phyloP scores from a whole-genome alignment of 257 asterid genomes.

The Cruciata laevipes region DNA sequence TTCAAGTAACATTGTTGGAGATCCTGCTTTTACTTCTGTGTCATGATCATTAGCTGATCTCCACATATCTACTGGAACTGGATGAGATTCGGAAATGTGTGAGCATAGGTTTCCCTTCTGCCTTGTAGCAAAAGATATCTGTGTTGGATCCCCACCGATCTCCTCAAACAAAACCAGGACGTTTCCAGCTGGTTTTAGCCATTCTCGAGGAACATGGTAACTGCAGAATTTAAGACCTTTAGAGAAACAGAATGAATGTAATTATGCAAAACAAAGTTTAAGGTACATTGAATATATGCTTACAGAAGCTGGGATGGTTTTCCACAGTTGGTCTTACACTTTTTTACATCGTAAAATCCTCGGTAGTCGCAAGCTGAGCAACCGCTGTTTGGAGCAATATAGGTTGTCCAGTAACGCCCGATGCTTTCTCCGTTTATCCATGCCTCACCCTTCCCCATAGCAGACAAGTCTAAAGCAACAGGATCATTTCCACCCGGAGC shows the following conservation, averaged over 20 bases:
- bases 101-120: conserved; percentile 55
- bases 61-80: conserved; percentile 69
- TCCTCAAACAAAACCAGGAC: conserved; percentile 72
- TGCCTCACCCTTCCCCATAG: conserved; percentile 85
- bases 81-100: conserved; percentile 59
- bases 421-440: conserved; percentile 94
- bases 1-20: conserved; percentile 45
- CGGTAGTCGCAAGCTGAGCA: conserved; percentile 62
- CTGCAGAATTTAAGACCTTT: conserved; percentile 40
- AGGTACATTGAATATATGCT: too few relatives aligned
- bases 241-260: too few relatives aligned
- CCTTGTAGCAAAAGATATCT: conserved; percentile 53
- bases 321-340: conserved; percentile 71
- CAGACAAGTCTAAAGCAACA: conserved; percentile 59
- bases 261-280: too few relatives aligned
- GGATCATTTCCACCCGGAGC: conserved; percentile 72
- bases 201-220: conserved; percentile 85
- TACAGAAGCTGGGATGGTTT: conserved; percentile 74
- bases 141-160: conserved; percentile 76
- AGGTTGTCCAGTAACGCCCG: conserved; percentile 84
- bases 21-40: conserved; percentile 19
- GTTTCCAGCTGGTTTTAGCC: conserved; percentile 69
- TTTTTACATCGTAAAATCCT: conserved; percentile 46
- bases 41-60: conserved; percentile 29
- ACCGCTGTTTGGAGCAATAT: conserved; percentile 25